These are phyloP conservation scores for Tephrocybe sp. DNA, from an alignment of 768 basidiomycete species.

Conservation along the genomic window DNA sequence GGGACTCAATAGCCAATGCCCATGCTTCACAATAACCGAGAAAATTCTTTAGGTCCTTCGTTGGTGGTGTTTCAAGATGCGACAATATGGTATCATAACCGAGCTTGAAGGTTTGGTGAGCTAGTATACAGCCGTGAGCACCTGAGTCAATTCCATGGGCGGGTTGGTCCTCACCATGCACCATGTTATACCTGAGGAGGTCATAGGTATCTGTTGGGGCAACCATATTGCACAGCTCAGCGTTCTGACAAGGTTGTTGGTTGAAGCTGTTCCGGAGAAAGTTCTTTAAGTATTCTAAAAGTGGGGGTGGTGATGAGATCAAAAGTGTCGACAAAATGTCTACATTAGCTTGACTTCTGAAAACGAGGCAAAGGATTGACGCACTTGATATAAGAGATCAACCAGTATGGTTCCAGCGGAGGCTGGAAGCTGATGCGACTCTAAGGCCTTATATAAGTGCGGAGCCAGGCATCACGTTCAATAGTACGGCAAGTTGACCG, in stretches of 20 bases:
- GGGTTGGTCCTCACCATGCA: conserved; percentile 4
- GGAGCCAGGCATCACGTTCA: no score
- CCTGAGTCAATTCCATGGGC: not conserved
- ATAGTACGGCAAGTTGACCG: no score
- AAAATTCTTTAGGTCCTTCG: conserved; percentile 35
- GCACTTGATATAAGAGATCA: no score
- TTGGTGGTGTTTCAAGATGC: conserved; percentile 32
- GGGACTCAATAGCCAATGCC: conserved; percentile 30
- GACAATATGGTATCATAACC: conserved; percentile 34
- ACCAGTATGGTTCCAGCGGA: no score
- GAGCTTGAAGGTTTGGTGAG: conserved; percentile 34
- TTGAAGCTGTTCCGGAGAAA: not conserved
- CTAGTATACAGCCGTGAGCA: conserved; percentile 12
- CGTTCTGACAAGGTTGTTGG: not conserved
- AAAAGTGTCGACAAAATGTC: conserved; percentile 1
- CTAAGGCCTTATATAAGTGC: no score
- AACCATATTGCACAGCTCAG: conserved; percentile 9
- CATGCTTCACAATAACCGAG: conserved; percentile 38
- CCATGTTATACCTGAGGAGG: conserved; percentile 18
- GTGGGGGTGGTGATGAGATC: conserved; percentile 7
- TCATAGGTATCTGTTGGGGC: conserved; percentile 19
- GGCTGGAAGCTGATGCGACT: no score
- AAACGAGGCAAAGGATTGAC: not conserved
- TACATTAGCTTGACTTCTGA: not conserved
- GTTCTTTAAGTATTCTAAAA: not conserved